Evolutionary conservation across 352 stramenopile species (phyloP), one percentile per base, ranked within the genome.

Genomic region (Elongisporangium prolatum): DNA sequence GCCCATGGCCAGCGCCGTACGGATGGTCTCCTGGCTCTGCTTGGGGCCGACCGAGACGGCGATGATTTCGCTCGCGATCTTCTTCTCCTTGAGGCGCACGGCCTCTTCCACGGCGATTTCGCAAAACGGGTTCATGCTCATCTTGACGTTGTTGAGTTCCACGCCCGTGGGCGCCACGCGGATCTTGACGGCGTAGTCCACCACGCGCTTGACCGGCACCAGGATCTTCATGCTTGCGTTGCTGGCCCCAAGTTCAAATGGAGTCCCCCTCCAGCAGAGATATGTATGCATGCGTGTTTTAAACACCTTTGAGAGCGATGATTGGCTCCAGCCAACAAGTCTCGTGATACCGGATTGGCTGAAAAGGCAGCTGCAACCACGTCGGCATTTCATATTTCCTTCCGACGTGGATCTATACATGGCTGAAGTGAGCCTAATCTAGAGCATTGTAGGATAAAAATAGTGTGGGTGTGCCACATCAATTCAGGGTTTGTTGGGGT

Each of bases 91-190:
- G 59, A 99, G 82, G 28, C 95, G 95, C 63, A 99, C 97, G 24
- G 96, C 97, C 71, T 99, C 97, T 79, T 99, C 97, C 13, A 98
- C 85, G 21, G 95, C 95, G 69, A 98, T 98, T 69, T 98, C 97
- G 72, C 98, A 99, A 80, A 99, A 99, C 21, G 98, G 98, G 82
- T 99, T 99, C 92, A 99, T 98, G 60, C 86, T 97, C 96, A 99
- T 99, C 83, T 99, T 99, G 44, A 99, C 96, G 74, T 99, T 99
- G 67, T 95, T 95, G 18, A 99, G 85, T 62, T 99, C 96, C 22
- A 99, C 96, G 53, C 90, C 91, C 67, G 86, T 84, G 38, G 96
- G 83, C 58, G 91, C 80, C 53, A 99, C 95, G 61, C 97, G 93
- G 60, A 99, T 96, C 77, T 99, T 99, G 18, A 99, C 96, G 49